phyloP scores from a whole-genome alignment of 139 green algal genomes.

The Micractinium conductrix region DNA sequence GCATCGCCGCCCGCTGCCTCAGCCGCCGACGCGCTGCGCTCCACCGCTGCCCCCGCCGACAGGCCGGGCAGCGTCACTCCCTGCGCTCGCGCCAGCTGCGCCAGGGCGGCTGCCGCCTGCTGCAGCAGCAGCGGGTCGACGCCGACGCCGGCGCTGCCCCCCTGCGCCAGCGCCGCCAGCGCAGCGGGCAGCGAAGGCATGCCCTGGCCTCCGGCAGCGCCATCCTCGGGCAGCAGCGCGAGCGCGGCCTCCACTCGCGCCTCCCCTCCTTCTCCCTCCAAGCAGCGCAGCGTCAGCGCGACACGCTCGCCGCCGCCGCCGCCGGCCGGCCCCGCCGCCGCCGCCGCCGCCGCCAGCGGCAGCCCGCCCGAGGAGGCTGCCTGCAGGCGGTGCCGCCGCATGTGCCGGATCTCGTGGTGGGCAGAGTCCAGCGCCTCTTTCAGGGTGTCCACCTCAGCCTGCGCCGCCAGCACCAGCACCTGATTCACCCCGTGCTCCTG shows the following conservation, averaged over 20 bases:
- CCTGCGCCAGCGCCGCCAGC: conserved; percentile 2
- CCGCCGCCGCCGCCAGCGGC: neutral
- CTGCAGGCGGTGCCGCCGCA: conserved; percentile 29
- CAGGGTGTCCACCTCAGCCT: conserved; percentile 32
- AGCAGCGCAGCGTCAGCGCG: conserved; percentile 1
- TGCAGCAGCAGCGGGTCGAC: conserved; percentile 10
- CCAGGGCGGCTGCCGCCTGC: conserved; percentile 4
- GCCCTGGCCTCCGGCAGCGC: neutral
- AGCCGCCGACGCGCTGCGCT: neutral
- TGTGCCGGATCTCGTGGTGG: conserved; percentile 2
- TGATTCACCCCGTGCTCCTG: conserved; percentile 36
- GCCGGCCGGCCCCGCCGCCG: neutral
- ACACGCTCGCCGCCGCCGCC: conserved; percentile 17
- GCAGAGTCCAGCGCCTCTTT: conserved; percentile 21
- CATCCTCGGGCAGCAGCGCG: neutral
- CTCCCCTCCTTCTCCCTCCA: neutral
- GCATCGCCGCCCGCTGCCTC: neutral
- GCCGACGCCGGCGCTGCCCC: conserved; percentile 11
- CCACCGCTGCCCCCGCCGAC: neutral
- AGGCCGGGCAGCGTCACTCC: neutral
- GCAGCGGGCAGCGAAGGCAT: neutral
- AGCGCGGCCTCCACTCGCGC: neutral
- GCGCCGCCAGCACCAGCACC: conserved; percentile 30
- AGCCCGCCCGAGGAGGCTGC: conserved; percentile 1
- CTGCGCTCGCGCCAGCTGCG: neutral